Conservation (phyloP, 495 filamentous ascomycete genomes). For the Pyrenopolyporus hunteri region DNA sequence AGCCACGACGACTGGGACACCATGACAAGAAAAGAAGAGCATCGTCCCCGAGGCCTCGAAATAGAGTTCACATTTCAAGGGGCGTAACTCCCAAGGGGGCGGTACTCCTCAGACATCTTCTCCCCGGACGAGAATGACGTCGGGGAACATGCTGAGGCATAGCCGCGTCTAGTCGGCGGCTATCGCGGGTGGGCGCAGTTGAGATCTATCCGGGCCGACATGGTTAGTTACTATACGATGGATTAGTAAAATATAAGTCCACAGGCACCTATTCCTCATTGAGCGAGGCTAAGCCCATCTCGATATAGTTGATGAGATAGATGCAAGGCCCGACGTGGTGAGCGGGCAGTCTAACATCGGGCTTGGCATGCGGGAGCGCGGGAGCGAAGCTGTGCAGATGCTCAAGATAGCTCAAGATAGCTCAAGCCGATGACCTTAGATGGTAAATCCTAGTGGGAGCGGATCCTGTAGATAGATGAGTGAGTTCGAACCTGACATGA, state of each 20-base stretch:
- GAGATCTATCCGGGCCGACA: background rate
- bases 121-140: constrained; percentile 1
- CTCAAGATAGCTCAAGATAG: constrained; percentile 5
- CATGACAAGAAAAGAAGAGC: constrained; percentile 3
- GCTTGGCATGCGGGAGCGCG: constrained; percentile 20
- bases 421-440: constrained; percentile 15
- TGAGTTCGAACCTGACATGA: constrained; percentile 13
- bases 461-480: background rate
- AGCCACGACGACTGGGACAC: background rate
- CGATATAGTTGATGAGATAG: constrained; percentile 21
- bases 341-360: constrained; percentile 14
- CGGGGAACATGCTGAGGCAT: constrained; percentile 12
- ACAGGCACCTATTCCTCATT: constrained; percentile 6
- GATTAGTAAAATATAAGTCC: constrained; percentile 28
- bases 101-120: constrained; percentile 5
- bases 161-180: constrained; percentile 16
- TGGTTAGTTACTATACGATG: constrained; percentile 15
- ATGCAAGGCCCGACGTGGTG: constrained; percentile 21
- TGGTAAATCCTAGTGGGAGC: constrained; percentile 3
- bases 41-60: constrained; percentile 15
- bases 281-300: constrained; percentile 22
- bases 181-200: constrained; percentile 1
- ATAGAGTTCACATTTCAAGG: constrained; percentile 17
- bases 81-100: constrained; percentile 21
- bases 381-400: constrained; percentile 13